Percentiles rank a stretch among this genome's conserved stretches.
These are phyloP conservation scores for Anaeromyces robustus DNA, from an alignment of 192 early-diverging fungal species.

Conservation along the genomic window DNA sequence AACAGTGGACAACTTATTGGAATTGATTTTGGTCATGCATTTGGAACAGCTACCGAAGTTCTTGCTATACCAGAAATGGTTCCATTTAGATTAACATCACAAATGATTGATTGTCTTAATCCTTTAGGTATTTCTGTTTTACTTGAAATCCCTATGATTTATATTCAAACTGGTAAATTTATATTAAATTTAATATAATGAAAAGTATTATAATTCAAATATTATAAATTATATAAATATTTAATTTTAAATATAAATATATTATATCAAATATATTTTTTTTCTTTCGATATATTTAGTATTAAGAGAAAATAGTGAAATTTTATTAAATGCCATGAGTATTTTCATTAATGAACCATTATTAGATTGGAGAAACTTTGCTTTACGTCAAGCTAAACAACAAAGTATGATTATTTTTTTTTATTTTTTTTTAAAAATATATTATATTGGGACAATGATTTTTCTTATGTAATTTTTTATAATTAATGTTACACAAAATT, in stretches of 20 bases:
- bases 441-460: too few species aligned
- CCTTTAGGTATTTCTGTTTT: slow-evolving; percentile 51
- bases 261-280: not conserved
- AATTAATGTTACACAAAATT: too few species aligned
- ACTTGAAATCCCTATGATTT: slow-evolving; percentile 50
- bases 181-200: too few species aligned
- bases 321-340: slow-evolving; percentile 56
- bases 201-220: too few species aligned
- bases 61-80: slow-evolving; percentile 60
- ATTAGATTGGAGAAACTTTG: slow-evolving; percentile 63
- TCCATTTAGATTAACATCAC: slow-evolving; percentile 58
- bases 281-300: slow-evolving; percentile 22
- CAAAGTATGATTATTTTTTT: slow-evolving; percentile 22
- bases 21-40: slow-evolving; percentile 75
- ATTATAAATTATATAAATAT: not conserved
- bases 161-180: slow-evolving; percentile 32
- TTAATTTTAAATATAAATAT: slow-evolving; percentile 2
- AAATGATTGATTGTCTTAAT: slow-evolving; percentile 41
- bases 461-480: too few species aligned
- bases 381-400: slow-evolving; percentile 34
- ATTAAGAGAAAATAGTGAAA: slow-evolving; percentile 36
- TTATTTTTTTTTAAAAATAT: slow-evolving; percentile 1
- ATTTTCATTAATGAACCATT: slow-evolving; percentile 70
- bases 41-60: slow-evolving; percentile 59
- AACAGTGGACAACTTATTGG: slow-evolving; percentile 48